Conservation (phyloP, 2,329 filamentous ascomycete genomes). For the Apiospora arundinis region DNA sequence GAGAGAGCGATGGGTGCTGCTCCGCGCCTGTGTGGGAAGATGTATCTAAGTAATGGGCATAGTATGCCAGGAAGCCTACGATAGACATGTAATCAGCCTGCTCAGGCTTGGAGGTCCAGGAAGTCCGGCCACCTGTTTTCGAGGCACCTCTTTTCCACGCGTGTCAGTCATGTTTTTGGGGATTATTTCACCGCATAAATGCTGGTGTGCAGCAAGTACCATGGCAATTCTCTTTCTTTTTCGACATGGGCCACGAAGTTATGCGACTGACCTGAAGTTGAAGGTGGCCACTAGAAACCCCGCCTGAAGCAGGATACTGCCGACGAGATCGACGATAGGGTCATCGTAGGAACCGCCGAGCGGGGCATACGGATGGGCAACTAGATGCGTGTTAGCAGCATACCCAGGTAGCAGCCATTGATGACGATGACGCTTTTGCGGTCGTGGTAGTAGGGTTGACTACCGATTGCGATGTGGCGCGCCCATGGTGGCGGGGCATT, state of each 20-base stretch:
- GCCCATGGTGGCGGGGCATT: slow-evolving; percentile 49
- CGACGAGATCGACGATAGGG: slow-evolving; percentile 72
- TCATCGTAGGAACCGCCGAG: slow-evolving; percentile 89
- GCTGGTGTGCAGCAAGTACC: background rate
- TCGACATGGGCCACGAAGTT: background rate
- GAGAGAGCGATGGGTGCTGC: slow-evolving; percentile 29
- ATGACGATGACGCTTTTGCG: background rate
- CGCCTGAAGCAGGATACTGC: slow-evolving; percentile 66
- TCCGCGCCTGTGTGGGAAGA: slow-evolving; percentile 18
- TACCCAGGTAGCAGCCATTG: slow-evolving; percentile 16
- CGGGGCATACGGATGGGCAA: slow-evolving; percentile 91
- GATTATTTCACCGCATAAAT: background rate
- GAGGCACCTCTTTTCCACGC: slow-evolving; percentile 71
- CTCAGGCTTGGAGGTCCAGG: slow-evolving; percentile 86
- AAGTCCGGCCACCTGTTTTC: slow-evolving; percentile 77
- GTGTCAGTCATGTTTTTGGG: background rate
- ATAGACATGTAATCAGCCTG: slow-evolving; percentile 82
- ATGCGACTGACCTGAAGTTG: slow-evolving; percentile 76
- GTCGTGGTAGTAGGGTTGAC: background rate
- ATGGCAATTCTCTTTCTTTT: background rate
- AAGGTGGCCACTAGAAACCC: slow-evolving; percentile 86
- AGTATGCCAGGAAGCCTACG: slow-evolving; percentile 79
- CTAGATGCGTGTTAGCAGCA: slow-evolving; percentile 54
- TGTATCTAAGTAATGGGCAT: slow-evolving; percentile 67
- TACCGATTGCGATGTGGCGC: slow-evolving; percentile 51